A percentile compares a stretch with the other conserved stretches of the same genome.
Conservation (phyloP, 306 rosid genomes). For the Erythrophleum fordii region DNA sequence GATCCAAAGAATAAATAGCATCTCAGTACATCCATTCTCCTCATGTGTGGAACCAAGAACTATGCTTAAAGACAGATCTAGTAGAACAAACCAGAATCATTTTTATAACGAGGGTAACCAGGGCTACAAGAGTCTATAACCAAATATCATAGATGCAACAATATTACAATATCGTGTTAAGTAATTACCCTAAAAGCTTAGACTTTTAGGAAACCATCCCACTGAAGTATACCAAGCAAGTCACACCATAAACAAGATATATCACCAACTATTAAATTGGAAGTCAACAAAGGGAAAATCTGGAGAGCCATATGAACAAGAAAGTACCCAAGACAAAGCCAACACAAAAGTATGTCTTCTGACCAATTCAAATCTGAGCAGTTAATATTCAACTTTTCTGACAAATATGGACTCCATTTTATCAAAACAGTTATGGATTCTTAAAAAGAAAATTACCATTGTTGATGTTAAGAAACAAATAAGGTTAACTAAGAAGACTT, state of each 20-base stretch:
- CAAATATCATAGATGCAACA: slow-evolving; percentile 20
- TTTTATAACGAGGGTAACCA: slow-evolving; percentile 4
- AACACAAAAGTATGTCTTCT: slow-evolving; percentile 7
- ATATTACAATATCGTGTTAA: not conserved
- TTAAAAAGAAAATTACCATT: not conserved
- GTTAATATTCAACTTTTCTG: slow-evolving; percentile 9
- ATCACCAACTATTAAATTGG: slow-evolving; percentile 17
- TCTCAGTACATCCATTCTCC: slow-evolving; percentile 3
- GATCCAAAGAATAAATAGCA: slow-evolving; percentile 16
- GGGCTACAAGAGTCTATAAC: slow-evolving; percentile 11
- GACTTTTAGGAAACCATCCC: slow-evolving; percentile 3
- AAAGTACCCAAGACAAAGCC: slow-evolving; percentile 17
- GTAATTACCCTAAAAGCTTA: slow-evolving; percentile 10
- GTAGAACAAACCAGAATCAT: not conserved
- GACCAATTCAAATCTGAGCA: slow-evolving; percentile 9
- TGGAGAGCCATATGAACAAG: not conserved
- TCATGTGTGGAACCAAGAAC: slow-evolving; percentile 30
- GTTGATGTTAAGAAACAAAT: not conserved
- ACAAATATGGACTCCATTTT: not conserved
- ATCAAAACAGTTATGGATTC: slow-evolving; percentile 2
- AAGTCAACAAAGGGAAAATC: not conserved
- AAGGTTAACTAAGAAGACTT: not conserved
- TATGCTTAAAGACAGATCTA: slow-evolving; percentile 11
- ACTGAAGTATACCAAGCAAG: slow-evolving; percentile 13
- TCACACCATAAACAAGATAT: slow-evolving; percentile 10